These are phyloP conservation scores for Vitis rotundifolia DNA, from an alignment of 164 flowering plant species.

Conservation along the genomic window DNA sequence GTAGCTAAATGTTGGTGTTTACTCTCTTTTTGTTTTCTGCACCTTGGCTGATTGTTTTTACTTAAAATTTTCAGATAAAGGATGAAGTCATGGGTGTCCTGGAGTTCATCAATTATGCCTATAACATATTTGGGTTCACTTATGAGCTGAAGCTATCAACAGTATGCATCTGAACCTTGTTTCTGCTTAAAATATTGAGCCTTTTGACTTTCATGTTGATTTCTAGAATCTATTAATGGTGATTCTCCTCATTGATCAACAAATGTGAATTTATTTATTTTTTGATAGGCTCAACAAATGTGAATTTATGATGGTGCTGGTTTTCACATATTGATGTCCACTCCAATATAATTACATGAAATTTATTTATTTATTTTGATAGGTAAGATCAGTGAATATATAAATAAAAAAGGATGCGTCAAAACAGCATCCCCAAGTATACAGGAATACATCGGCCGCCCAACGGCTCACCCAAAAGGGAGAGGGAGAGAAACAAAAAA, in stretches of 20 bases:
- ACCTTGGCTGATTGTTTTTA: not conserved
- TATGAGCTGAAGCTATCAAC: conserved; percentile 96
- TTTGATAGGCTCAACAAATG: not conserved
- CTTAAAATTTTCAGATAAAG: conserved; percentile 59
- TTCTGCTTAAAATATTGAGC: not conserved
- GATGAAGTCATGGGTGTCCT: conserved; percentile 86
- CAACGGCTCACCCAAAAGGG: too few species aligned
- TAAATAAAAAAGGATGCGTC: too few species aligned
- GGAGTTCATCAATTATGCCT: conserved; percentile 72
- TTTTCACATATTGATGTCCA: too few species aligned
- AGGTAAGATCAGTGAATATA: too few species aligned
- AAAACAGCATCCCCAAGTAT: too few species aligned
- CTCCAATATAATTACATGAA: too few species aligned
- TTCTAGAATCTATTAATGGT: not conserved
- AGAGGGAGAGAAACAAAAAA: too few species aligned
- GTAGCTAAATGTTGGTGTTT: not conserved
- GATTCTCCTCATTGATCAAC: not conserved
- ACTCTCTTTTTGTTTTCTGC: not conserved
- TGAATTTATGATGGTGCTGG: too few species aligned
- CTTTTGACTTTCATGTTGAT: not conserved
- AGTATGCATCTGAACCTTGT: conserved; percentile 37
- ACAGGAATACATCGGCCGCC: too few species aligned
- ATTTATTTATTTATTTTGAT: too few species aligned
- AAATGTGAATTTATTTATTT: not conserved
- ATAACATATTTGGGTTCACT: conserved; percentile 85